phyloP scores from a whole-genome alignment of 495 filamentous ascomycete species.

The Extremus antarcticus region DNA sequence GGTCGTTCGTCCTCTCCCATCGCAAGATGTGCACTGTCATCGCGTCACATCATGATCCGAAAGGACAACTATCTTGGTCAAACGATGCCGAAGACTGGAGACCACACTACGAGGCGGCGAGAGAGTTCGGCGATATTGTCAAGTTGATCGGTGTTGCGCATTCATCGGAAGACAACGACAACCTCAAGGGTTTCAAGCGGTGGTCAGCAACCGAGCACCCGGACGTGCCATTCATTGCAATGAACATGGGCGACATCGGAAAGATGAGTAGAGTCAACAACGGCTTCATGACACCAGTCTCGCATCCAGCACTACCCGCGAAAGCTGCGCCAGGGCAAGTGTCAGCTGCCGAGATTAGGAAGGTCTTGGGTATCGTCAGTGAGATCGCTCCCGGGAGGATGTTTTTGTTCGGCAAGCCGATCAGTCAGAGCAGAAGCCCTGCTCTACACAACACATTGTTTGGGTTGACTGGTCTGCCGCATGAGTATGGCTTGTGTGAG shows the following conservation, averaged over 20 bases:
- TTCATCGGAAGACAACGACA: constrained; percentile 71
- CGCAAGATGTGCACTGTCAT: constrained; percentile 63
- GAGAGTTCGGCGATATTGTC: constrained; percentile 81
- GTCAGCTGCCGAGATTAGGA: constrained; percentile 79
- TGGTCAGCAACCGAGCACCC: constrained; percentile 61
- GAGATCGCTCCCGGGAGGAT: constrained; percentile 67
- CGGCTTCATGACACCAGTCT: constrained; percentile 88
- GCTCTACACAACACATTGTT: constrained; percentile 86
- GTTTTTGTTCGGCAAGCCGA: constrained; percentile 78
- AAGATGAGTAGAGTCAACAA: constrained; percentile 87
- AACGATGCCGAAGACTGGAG: constrained; percentile 71
- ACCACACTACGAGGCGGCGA: constrained; percentile 71
- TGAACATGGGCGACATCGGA: constrained; percentile 88
- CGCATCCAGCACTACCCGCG: constrained; percentile 76
- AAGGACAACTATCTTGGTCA: constrained; percentile 68
- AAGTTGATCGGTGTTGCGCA: constrained; percentile 85
- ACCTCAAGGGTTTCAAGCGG: constrained; percentile 69
- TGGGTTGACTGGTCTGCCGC: constrained; percentile 65
- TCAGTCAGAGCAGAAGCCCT: constrained; percentile 69
- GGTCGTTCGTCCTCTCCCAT: constrained; percentile 49
- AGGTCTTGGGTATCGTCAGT: constrained; percentile 64
- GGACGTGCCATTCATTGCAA: constrained; percentile 66
- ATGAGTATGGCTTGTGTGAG: constrained; percentile 73
- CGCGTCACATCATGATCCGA: constrained; percentile 87
- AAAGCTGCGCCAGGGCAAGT: constrained; percentile 94